Evolutionary conservation across 495 filamentous ascomycete genomes (phyloP).

Genomic region (Emericellopsis terricola): DNA sequence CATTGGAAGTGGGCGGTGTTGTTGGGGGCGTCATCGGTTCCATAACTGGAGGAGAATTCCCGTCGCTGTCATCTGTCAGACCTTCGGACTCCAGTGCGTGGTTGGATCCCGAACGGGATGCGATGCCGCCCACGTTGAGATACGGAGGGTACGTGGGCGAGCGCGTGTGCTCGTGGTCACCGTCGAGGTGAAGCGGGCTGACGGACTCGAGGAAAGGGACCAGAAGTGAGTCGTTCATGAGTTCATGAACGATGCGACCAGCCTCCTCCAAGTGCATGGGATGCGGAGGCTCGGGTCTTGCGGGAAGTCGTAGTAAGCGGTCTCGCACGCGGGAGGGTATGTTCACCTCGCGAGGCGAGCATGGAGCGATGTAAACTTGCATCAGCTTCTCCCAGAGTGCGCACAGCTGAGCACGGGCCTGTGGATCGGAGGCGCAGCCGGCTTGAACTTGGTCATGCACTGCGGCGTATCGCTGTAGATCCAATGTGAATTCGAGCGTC

Average conservation of each 20-base stretch:
- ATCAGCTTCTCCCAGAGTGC: slow-evolving; percentile 52
- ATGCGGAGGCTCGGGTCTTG: slow-evolving; percentile 44
- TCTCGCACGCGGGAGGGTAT: slow-evolving; percentile 76
- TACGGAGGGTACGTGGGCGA: slow-evolving; percentile 17
- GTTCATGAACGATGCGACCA: slow-evolving; percentile 76
- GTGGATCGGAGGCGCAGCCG: slow-evolving; percentile 5
- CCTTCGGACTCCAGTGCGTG: slow-evolving; percentile 17
- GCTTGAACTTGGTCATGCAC: slow-evolving; percentile 1
- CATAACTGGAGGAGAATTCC: slow-evolving; percentile 27
- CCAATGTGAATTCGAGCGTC: slow-evolving; percentile 93
- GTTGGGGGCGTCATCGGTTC: slow-evolving; percentile 83
- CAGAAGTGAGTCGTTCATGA: slow-evolving; percentile 93
- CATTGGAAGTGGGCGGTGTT: slow-evolving; percentile 56
- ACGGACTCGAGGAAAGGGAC: slow-evolving; percentile 61
- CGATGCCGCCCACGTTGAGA: not conserved
- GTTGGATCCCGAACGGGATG: slow-evolving; percentile 20
- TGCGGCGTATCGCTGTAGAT: slow-evolving; percentile 75
- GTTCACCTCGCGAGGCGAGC: slow-evolving; percentile 80
- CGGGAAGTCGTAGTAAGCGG: slow-evolving; percentile 46
- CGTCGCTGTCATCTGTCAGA: slow-evolving; percentile 31
- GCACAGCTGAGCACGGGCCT: slow-evolving; percentile 51
- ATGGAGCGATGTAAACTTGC: slow-evolving; percentile 61
- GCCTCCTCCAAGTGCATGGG: slow-evolving; percentile 73
- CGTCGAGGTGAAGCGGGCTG: slow-evolving; percentile 1
- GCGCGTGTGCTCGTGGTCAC: slow-evolving; percentile 2